A percentile compares a stretch with the other conserved stretches of the same genome.
These are phyloP conservation scores for Chalaropsis ovoidea DNA, from an alignment of 2,329 filamentous ascomycete species.

Conservation along the genomic window DNA sequence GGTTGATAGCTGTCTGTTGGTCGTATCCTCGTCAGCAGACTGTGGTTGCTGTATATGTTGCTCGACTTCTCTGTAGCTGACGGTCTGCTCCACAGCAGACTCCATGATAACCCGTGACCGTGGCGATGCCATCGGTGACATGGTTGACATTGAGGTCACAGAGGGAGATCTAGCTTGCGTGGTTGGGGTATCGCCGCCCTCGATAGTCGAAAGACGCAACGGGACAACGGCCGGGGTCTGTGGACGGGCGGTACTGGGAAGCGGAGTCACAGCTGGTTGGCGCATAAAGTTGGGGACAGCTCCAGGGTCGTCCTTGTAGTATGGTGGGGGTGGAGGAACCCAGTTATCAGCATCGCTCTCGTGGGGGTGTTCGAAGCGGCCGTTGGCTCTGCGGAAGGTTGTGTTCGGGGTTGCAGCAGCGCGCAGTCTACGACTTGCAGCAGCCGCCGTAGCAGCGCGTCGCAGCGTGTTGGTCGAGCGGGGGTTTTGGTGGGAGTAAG, in stretches of 20 bases:
- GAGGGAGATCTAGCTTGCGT: constrained; percentile 12
- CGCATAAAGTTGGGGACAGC: constrained; percentile 49
- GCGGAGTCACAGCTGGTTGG: constrained; percentile 37
- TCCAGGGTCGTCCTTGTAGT: constrained; percentile 54
- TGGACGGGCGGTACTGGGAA: constrained; percentile 26
- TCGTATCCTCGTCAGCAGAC: not conserved
- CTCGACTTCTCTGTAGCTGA: not conserved
- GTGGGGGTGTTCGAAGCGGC: constrained; percentile 62
- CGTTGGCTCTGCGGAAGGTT: constrained; percentile 58
- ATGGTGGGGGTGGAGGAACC: constrained; percentile 76
- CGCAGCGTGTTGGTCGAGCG: constrained; percentile 60
- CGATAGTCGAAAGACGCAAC: not conserved
- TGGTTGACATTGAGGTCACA: constrained; percentile 1
- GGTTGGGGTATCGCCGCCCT: not conserved
- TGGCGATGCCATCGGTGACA: constrained; percentile 8
- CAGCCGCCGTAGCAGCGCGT: constrained; percentile 65
- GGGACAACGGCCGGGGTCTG: constrained; percentile 11
- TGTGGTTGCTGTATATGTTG: not conserved
- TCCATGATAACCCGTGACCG: not conserved
- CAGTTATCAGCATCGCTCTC: constrained; percentile 83
- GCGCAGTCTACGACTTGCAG: constrained; percentile 57
- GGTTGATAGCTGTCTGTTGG: not conserved
- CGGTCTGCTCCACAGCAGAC: not conserved
- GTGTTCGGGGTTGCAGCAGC: constrained; percentile 45
- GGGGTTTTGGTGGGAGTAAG: constrained; percentile 62